A percentile compares a stretch with the other conserved stretches of the same genome.
These are phyloP conservation scores for Exophiala viscosa DNA, from an alignment of 2,329 filamentous ascomycete genomes.

Conservation along the genomic window DNA sequence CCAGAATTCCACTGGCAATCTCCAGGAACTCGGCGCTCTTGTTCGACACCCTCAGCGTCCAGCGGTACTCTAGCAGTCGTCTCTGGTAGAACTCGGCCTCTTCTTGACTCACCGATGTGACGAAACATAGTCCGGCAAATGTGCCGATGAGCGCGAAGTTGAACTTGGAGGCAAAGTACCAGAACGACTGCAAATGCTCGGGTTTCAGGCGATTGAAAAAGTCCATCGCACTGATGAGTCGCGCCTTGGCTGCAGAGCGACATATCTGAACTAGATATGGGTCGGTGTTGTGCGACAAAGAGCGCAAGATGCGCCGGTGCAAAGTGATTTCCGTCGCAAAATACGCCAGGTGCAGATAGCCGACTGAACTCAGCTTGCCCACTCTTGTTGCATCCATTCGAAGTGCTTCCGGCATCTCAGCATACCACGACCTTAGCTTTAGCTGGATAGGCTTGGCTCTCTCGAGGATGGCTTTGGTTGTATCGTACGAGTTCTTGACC, in stretches of 20 bases:
- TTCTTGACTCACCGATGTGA: slow-evolving; percentile 79
- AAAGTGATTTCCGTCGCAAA: slow-evolving; percentile 46
- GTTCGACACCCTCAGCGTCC: slow-evolving; percentile 79
- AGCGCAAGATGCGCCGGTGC: slow-evolving; percentile 40
- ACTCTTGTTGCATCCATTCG: slow-evolving; percentile 49
- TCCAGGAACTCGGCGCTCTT: slow-evolving; percentile 30
- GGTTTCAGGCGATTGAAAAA: slow-evolving; percentile 91
- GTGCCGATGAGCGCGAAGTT: slow-evolving; percentile 95
- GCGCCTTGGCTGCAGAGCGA: slow-evolving; percentile 87
- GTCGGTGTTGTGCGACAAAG: slow-evolving; percentile 50
- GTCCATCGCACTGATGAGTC: slow-evolving; percentile 93
- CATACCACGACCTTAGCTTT: slow-evolving; percentile 52
- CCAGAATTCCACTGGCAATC: slow-evolving; percentile 29
- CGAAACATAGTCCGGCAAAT: slow-evolving; percentile 80
- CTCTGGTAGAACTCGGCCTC: slow-evolving; percentile 91
- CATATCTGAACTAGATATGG: slow-evolving; percentile 75
- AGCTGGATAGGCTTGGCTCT: slow-evolving; percentile 53
- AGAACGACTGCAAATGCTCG: slow-evolving; percentile 82
- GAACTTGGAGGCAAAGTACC: slow-evolving; percentile 53
- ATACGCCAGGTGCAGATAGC: slow-evolving; percentile 46
- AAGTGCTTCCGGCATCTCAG: slow-evolving; percentile 44
- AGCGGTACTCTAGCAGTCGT: slow-evolving; percentile 82
- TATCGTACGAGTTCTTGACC: slow-evolving; percentile 25
- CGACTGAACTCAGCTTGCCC: slow-evolving; percentile 37
- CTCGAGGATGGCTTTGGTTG: slow-evolving; percentile 49